Evolutionary conservation across 768 basidiomycete genomes (phyloP).

Genomic region (Hypholoma fasciculare): DNA sequence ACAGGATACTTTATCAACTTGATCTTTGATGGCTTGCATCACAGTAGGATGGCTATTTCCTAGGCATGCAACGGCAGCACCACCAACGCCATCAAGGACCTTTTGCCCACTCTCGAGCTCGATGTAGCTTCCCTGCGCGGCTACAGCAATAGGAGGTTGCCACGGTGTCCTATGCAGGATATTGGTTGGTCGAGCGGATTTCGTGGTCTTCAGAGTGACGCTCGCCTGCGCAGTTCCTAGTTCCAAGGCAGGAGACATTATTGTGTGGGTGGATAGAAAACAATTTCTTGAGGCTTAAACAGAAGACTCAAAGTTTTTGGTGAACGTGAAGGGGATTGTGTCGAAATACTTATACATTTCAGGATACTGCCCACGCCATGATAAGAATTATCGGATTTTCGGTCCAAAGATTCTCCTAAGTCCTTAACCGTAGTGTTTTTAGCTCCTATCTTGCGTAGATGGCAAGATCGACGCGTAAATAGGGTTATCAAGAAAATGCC

Average conservation of each 20-base stretch:
- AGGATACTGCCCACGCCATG: neutral
- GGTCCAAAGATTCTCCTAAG: neutral
- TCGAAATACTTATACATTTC: neutral
- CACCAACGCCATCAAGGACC: slow-evolving; percentile 81
- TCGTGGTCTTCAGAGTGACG: slow-evolving; percentile 12
- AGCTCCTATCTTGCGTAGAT: slow-evolving; percentile 1
- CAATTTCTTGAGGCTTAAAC: no score
- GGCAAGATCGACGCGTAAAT: neutral
- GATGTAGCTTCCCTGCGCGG: slow-evolving; percentile 70
- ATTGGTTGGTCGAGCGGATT: slow-evolving; percentile 15
- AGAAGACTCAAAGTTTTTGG: no score
- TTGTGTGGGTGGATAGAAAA: no score
- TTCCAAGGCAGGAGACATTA: neutral
- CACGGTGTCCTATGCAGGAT: slow-evolving; percentile 75
- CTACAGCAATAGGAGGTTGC: slow-evolving; percentile 67
- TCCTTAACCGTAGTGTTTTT: no score
- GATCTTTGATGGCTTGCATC: slow-evolving; percentile 73
- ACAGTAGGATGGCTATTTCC: slow-evolving; percentile 77
- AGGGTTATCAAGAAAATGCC: neutral
- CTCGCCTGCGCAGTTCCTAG: no score
- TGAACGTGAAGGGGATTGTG: neutral
- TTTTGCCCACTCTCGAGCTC: slow-evolving; percentile 67
- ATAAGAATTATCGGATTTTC: slow-evolving; percentile 6
- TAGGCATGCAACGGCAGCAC: slow-evolving; percentile 81
- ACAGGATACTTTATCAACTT: slow-evolving; percentile 80